These are phyloP conservation scores for Grigorovia jiainica DNA, from an alignment of 805 yeast genomes.

Conservation along the genomic window DNA sequence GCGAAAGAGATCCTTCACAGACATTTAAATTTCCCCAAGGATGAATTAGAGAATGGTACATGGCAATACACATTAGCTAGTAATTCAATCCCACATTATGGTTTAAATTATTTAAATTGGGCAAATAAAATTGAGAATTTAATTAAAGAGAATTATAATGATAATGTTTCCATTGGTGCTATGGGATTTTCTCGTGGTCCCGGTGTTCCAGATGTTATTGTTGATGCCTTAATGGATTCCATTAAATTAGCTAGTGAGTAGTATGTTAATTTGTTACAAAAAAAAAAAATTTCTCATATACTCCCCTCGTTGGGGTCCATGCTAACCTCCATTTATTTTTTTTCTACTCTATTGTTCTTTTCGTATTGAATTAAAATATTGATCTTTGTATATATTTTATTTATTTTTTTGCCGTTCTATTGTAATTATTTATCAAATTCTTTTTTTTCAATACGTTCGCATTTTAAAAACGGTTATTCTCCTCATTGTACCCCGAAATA, in stretches of 20 bases:
- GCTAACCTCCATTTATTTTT: no score
- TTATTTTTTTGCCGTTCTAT: no score
- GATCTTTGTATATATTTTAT: no score
- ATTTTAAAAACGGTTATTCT: no score
- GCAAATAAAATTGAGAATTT: conserved; percentile 29
- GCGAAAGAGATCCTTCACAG: conserved; percentile 32
- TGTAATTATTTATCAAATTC: no score
- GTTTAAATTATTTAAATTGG: conserved; percentile 53
- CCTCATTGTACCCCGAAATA: no score
- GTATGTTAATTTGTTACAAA: no score
- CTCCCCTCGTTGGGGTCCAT: no score
- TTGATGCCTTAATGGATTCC: conserved; percentile 54
- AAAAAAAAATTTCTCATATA: neutral
- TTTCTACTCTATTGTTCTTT: no score
- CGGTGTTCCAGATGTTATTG: conserved; percentile 83
- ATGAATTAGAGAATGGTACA: conserved; percentile 20
- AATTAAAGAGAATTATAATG: conserved; percentile 30
- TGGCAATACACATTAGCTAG: conserved; percentile 36
- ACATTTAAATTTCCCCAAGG: conserved; percentile 31
- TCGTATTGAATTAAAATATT: no score
- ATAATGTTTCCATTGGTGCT: conserved; percentile 57
- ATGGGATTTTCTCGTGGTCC: conserved; percentile 72
- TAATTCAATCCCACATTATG: conserved; percentile 71
- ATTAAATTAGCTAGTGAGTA: conserved; percentile 3
- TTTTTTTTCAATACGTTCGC: no score